phyloP scores from a whole-genome alignment of 2,329 filamentous ascomycete species.

The Fusarium sp. region DNA sequence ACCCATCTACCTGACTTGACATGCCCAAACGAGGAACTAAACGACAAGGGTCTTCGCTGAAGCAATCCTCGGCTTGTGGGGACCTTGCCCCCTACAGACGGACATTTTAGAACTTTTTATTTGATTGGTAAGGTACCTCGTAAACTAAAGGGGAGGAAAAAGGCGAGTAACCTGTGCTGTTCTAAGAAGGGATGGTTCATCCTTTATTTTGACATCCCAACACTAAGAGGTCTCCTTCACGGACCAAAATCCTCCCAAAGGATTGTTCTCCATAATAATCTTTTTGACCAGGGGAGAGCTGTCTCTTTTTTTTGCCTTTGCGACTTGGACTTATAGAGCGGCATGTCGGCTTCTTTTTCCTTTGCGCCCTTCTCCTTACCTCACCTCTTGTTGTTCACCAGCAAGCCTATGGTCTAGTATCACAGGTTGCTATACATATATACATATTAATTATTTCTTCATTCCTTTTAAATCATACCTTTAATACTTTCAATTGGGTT shows the following conservation, averaged over 20 bases:
- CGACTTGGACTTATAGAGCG: slow-evolving; percentile 34
- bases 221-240: not conserved
- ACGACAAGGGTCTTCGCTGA: slow-evolving; percentile 8
- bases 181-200: fast-evolving
- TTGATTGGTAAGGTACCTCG: slow-evolving; percentile 26
- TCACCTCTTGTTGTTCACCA: slow-evolving; percentile 17
- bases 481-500: slow-evolving; percentile 4
- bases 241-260: not conserved
- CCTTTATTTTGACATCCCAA: not conserved
- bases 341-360: slow-evolving; percentile 31
- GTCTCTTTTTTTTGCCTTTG: not conserved
- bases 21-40: not conserved
- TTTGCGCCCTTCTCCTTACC: slow-evolving; percentile 13
- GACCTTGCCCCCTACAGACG: slow-evolving; percentile 3
- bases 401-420: slow-evolving; percentile 7
- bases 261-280: slow-evolving; percentile 23
- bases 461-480: not conserved
- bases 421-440: slow-evolving; percentile 13
- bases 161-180: not conserved
- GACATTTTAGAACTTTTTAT: slow-evolving; percentile 16
- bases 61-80: slow-evolving; percentile 25
- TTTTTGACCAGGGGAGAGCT: slow-evolving; percentile 1
- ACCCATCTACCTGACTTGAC: slow-evolving; percentile 21
- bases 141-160: not conserved
- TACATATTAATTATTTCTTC: slow-evolving; percentile 7